Evolutionary conservation across 805 yeast species (phyloP), one percentile per base, ranked within the genome.

Genomic region (Pichia deserticola): DNA sequence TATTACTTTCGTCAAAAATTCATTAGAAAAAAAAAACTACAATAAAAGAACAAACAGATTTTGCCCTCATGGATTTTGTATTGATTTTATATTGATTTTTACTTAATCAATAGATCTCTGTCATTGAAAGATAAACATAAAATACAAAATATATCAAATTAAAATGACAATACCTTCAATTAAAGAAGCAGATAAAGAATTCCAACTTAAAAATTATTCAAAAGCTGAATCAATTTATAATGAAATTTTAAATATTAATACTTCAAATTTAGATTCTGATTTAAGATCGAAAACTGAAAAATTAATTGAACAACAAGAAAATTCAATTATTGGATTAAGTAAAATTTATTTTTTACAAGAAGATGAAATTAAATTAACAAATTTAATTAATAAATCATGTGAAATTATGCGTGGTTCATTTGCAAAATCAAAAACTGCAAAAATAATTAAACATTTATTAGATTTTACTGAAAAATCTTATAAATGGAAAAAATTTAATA

Each of bases 351-450:
- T 79, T 51, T 65, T 64, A 2, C 68, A 72, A 35, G 61, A 70
- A 11, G 70, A 81, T 43, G 69, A 75, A 29, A 72, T 68, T 5
- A 76, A 81, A 57, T 74, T 93, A 42, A 70, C 74, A 15, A 70
- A 69, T 38, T 78, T 93, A 60, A 79, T 93, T 37, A 73, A 80
- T 11, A 74, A 79, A 39, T 82, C 95, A 0, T 78, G 93, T 58
- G 71, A 69, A 8, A 78, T 82, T n/a, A 82, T 89, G 74, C 47
- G 50, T 38, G 58, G 60, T 5, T 77, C 78, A 35, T 81, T 87
- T 61, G 97, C 98, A 43, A 93, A 93, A 70, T 86, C 97, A 13
- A 93, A 93, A 67, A 86, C 96, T 8, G 96, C 98, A 25, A 93
- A 92, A 66, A 86, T 92, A 49, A 83, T 92, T 57, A 84, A 84